These are phyloP conservation scores for Graphilbum sp. DNA, from an alignment of 2,329 filamentous ascomycete genomes.

Conservation along the genomic window DNA sequence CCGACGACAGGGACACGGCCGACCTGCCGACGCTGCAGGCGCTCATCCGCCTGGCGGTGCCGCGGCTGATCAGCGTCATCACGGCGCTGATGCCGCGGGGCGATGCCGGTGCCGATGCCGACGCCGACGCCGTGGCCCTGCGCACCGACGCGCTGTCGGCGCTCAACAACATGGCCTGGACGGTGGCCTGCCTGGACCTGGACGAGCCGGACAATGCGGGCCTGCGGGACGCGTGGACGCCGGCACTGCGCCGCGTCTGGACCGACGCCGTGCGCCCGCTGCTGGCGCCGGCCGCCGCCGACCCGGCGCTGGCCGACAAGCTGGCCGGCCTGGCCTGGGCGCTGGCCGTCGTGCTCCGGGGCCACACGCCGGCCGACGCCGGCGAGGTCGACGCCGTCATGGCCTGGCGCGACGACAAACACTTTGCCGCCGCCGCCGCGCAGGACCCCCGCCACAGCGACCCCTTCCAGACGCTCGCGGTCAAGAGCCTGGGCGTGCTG, in stretches of 20 bases:
- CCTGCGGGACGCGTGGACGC: slow-evolving; percentile 37
- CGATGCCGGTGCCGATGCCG: slow-evolving; percentile 10
- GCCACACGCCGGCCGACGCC: slow-evolving; percentile 27
- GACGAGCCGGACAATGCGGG: slow-evolving; percentile 32
- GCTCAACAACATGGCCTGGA: slow-evolving; percentile 54
- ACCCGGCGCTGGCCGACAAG: slow-evolving; percentile 44
- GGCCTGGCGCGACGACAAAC: slow-evolving; percentile 34
- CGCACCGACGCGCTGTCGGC: slow-evolving; percentile 39
- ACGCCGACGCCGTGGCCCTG: slow-evolving; percentile 26
- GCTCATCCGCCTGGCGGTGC: slow-evolving; percentile 27
- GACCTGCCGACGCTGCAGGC: slow-evolving; percentile 37
- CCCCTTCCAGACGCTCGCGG: slow-evolving; percentile 44
- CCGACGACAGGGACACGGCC: slow-evolving; percentile 21
- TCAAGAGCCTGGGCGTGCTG: slow-evolving; percentile 51
- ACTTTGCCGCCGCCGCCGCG: too few species aligned
- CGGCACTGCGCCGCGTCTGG: slow-evolving; percentile 40
- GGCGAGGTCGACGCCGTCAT: slow-evolving; percentile 48
- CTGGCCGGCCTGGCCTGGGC: slow-evolving; percentile 46
- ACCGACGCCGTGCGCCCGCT: slow-evolving; percentile 36
- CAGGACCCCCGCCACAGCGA: slow-evolving; percentile 20
- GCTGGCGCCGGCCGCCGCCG: slow-evolving; percentile 42
- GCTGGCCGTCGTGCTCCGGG: slow-evolving; percentile 37
- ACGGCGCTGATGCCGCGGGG: slow-evolving; percentile 14
- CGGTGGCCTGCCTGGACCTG: slow-evolving; percentile 44
- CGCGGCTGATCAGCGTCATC: slow-evolving; percentile 31